These are phyloP conservation scores for Colletotrichum tabaci DNA, from an alignment of 2,329 filamentous ascomycete species.

Conservation along the genomic window DNA sequence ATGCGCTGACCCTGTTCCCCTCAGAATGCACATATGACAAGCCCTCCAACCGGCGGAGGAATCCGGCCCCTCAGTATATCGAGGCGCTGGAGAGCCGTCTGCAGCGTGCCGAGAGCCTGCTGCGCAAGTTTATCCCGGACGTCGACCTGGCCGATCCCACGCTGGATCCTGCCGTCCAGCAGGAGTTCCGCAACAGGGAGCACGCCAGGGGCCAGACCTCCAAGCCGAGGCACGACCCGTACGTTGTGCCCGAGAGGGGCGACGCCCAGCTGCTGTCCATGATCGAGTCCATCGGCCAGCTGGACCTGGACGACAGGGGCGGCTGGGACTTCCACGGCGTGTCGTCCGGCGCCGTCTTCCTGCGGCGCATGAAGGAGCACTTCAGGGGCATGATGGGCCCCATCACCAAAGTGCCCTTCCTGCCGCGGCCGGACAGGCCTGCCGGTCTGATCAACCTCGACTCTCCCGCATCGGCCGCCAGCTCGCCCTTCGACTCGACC, in stretches of 20 bases:
- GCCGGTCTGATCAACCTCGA: constrained; percentile 73
- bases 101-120: constrained; percentile 84
- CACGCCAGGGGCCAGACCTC: constrained; percentile 63
- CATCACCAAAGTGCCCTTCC: constrained; percentile 72
- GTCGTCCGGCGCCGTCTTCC: constrained; percentile 91
- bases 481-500: constrained; percentile 75
- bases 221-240: constrained; percentile 56
- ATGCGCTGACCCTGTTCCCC: constrained; percentile 44
- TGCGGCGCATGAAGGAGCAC: constrained; percentile 88
- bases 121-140: constrained; percentile 86
- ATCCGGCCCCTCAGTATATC: constrained; percentile 93
- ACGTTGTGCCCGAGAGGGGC: constrained; percentile 60
- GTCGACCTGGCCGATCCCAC: constrained; percentile 88
- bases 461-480: constrained; percentile 72
- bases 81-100: constrained; percentile 88
- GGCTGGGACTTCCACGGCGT: constrained; percentile 96
- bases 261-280: constrained; percentile 90
- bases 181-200: constrained; percentile 74
- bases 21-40: constrained; percentile 96
- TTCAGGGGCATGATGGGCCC: constrained; percentile 83
- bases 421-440: constrained; percentile 65
- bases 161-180: constrained; percentile 82
- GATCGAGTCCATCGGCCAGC: constrained; percentile 91
- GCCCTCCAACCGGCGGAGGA: constrained; percentile 90
- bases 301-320: constrained; percentile 92